Evolutionary conservation across 2,329 filamentous ascomycete genomes (phyloP), one percentile per base, ranked within the genome.

Genomic region (Nemania sp.): DNA sequence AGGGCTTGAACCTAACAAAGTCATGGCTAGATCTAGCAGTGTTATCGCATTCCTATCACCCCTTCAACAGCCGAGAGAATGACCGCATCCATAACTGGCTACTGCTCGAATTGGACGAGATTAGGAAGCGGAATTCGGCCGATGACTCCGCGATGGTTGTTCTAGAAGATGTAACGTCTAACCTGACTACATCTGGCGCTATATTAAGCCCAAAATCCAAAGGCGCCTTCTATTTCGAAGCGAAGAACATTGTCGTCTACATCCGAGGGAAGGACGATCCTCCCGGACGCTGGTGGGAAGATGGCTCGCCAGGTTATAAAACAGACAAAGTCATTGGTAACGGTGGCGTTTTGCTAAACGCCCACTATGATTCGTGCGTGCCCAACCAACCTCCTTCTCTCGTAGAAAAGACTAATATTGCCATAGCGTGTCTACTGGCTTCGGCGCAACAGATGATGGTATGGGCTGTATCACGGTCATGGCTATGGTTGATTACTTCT

Each of bases 391-490:
- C 34, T 11, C 17, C 8, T n/a, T 39, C 6, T 3, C 14, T 31
- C 5, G 7, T 14, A 34, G 14, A 11, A 2, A 23, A 47, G 12
- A 24, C 66, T 68, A 42, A 68, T 45, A 12, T 9, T 17, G 6
- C 43, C 3, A 61, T 51, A 92, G 89, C 53, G 94, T 97, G 5
- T 90, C 91, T 12, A 96, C 91, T 2, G 92, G 91, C 1, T 96
- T 86, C 63, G 94, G 94, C 42, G 92, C 94, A 14, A 97, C 94
- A 2, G 94, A 99, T 66, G 90, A 97, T 70, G 94, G 93, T 6
- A 86, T 96, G 57, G 91, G 91, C 23, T 90, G 95, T 19, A 84
- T 96, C n/a, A 88, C 88, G 0, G 77, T 93, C 36, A 79, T 97
- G 42, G 91, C 97, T 70, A 76, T 97, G 43, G 80, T 97, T 57